A percentile compares a stretch with the other conserved stretches of the same genome.
Conservation (phyloP, 768 basidiomycete species). For the Lactarius quietus region DNA sequence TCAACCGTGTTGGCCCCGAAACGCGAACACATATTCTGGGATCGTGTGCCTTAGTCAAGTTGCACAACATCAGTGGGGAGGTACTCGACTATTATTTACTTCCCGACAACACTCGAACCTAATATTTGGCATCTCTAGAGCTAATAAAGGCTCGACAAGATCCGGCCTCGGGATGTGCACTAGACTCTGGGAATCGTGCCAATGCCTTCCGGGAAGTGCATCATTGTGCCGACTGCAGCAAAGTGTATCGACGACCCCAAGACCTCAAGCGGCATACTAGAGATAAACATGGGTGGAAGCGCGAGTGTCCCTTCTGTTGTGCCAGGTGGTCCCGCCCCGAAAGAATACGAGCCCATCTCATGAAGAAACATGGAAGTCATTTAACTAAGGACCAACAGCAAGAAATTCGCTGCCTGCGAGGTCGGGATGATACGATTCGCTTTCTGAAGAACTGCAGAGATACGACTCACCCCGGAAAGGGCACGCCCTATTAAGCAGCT, state of each 20-base stretch:
- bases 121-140: neutral
- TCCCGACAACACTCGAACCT: neutral
- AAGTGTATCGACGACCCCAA: neutral
- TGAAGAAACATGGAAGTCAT: neutral
- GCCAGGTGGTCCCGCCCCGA: conserved; percentile 4
- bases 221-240: neutral
- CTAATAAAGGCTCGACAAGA: too few species aligned
- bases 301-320: conserved; percentile 4
- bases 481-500: neutral
- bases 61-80: neutral
- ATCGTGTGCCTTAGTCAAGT: neutral
- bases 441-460: neutral
- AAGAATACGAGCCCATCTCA: conserved; percentile 2
- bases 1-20: neutral
- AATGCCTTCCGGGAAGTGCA: neutral
- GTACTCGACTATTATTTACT: neutral
- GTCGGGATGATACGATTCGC: neutral
- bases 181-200: neutral
- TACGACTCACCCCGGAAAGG: too few species aligned
- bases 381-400: neutral
- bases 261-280: neutral
- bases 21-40: neutral
- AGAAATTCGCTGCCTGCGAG: neutral
- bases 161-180: neutral
- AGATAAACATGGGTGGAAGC: neutral